These are phyloP conservation scores for Auricularia sp. DNA, from an alignment of 768 basidiomycete genomes.

Conservation along the genomic window DNA sequence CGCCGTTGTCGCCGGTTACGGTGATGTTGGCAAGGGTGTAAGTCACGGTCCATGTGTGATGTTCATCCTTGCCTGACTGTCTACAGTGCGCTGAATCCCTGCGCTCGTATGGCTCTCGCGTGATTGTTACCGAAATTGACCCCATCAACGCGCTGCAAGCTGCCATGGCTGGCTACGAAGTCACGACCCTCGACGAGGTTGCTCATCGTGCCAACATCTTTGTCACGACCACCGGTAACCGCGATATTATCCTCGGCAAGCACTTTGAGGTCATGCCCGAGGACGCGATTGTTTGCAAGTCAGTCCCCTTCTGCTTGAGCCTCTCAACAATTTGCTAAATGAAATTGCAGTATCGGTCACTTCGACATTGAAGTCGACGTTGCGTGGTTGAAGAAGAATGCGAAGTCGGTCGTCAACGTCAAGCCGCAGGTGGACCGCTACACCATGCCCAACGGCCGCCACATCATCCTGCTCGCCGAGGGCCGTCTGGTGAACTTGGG, in stretches of 20 bases:
- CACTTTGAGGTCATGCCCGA: slow-evolving; percentile 95
- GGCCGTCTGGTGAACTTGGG: slow-evolving; percentile 98
- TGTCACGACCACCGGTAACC: slow-evolving; percentile 96
- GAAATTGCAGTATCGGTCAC: slow-evolving; percentile 56
- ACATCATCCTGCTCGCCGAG: slow-evolving; percentile 94
- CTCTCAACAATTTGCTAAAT: too few species aligned
- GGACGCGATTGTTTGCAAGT: slow-evolving; percentile 99
- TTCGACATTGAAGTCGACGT: slow-evolving; percentile 90
- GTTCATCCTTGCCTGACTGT: slow-evolving; percentile 6
- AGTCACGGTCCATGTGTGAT: slow-evolving; percentile 25
- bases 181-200: slow-evolving; percentile 96
- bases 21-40: slow-evolving; percentile 98
- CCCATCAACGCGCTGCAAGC: slow-evolving; percentile 99
- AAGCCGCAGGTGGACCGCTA: slow-evolving; percentile 99
- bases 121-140: slow-evolving; percentile 95
- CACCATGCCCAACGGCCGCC: slow-evolving; percentile 86
- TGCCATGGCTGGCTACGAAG: slow-evolving; percentile 99
- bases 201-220: slow-evolving; percentile 84
- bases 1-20: slow-evolving; percentile 95
- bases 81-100: slow-evolving; percentile 93
- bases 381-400: slow-evolving; percentile 94
- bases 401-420: slow-evolving; percentile 72
- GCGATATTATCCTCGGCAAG: slow-evolving; percentile 88
- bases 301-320: slow-evolving; percentile 21
- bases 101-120: slow-evolving; percentile 93